Percentiles rank a stretch among this genome's conserved stretches.
phyloP scores from a whole-genome alignment of 495 filamentous ascomycete species.

The Lophium mytilinum region DNA sequence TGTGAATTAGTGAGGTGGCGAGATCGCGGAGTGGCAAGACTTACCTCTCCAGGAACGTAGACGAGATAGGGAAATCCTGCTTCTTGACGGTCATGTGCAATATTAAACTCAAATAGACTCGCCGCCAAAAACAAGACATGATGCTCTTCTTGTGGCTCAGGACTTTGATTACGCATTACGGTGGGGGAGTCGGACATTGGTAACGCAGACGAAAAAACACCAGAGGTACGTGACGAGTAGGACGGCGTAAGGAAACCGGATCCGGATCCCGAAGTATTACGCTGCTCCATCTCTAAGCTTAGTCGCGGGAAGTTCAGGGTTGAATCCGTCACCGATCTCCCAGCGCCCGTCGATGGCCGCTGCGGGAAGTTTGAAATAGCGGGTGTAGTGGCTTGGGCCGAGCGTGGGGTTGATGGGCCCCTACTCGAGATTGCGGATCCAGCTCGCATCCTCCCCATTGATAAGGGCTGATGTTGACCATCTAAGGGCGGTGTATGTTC shows the following conservation, averaged over 20 bases:
- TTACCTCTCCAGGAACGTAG: slow-evolving; percentile 81
- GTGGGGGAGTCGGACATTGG: slow-evolving; percentile 26
- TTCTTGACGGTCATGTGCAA: slow-evolving; percentile 82
- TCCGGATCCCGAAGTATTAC: neutral
- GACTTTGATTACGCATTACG: neutral
- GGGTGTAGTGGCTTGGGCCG: neutral
- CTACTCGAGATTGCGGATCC: slow-evolving; percentile 16
- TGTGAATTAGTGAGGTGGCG: no score
- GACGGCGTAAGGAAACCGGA: slow-evolving; percentile 2
- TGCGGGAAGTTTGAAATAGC: slow-evolving; percentile 9
- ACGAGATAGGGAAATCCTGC: slow-evolving; percentile 94
- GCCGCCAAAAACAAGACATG: slow-evolving; percentile 79
- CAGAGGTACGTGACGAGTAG: slow-evolving; percentile 18
- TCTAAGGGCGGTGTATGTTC: neutral
- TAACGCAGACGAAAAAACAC: slow-evolving; percentile 31
- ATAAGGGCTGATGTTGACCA: neutral
- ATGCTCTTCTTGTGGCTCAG: slow-evolving; percentile 30
- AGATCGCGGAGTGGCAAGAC: slow-evolving; percentile 9
- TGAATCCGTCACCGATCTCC: slow-evolving; percentile 4
- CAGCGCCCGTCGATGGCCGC: neutral
- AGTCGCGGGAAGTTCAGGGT: slow-evolving; percentile 13
- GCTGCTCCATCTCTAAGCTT: slow-evolving; percentile 6
- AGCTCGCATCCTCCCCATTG: slow-evolving; percentile 3
- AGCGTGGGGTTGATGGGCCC: slow-evolving; percentile 13
- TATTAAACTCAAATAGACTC: slow-evolving; percentile 92